phyloP scores from a whole-genome alignment of 2,329 filamentous ascomycete genomes.

The Stemphylium lycopersici region DNA sequence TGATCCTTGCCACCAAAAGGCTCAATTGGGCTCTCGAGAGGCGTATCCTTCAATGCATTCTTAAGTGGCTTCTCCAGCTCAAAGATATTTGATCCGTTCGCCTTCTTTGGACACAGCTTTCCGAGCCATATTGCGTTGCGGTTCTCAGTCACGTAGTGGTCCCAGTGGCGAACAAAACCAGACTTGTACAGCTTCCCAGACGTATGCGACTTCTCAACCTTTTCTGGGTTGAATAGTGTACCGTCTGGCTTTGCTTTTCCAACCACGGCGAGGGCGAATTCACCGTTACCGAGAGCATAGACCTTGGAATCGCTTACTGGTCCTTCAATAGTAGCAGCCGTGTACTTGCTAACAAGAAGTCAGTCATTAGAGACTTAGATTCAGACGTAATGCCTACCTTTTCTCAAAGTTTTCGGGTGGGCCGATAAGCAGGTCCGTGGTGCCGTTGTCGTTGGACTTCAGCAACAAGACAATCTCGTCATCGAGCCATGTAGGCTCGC shows the following conservation, averaged over 20 bases:
- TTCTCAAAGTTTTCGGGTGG: slow-evolving; percentile 38
- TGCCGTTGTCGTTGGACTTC: slow-evolving; percentile 50
- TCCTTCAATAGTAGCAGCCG: slow-evolving; percentile 53
- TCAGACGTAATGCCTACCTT: slow-evolving; percentile 27
- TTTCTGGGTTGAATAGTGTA: slow-evolving; percentile 69
- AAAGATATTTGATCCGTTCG: slow-evolving; percentile 1
- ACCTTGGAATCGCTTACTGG: slow-evolving; percentile 58
- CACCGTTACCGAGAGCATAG: slow-evolving; percentile 41
- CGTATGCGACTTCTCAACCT: slow-evolving; percentile 64
- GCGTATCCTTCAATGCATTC: slow-evolving; percentile 68
- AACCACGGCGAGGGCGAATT: slow-evolving; percentile 55
- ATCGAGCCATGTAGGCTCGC: slow-evolving; percentile 78
- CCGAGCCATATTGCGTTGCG: slow-evolving; percentile 77
- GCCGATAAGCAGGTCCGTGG: slow-evolving; percentile 48
- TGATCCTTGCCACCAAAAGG: slow-evolving; percentile 82
- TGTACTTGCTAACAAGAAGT: slow-evolving; percentile 43
- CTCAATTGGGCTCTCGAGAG: slow-evolving; percentile 70
- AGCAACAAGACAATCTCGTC: slow-evolving; percentile 68
- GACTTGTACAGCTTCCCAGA: slow-evolving; percentile 74
- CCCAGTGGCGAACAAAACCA: slow-evolving; percentile 84
- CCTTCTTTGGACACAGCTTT: slow-evolving; percentile 52
- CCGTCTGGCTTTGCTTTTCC: slow-evolving; percentile 73
- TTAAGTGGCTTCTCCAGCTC: slow-evolving; percentile 50
- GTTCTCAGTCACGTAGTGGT: slow-evolving; percentile 73
- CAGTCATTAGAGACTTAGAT: not conserved